phyloP scores from a whole-genome alignment of 1,284 basidiomycete genomes.

The Phellinidium pouzarii region DNA sequence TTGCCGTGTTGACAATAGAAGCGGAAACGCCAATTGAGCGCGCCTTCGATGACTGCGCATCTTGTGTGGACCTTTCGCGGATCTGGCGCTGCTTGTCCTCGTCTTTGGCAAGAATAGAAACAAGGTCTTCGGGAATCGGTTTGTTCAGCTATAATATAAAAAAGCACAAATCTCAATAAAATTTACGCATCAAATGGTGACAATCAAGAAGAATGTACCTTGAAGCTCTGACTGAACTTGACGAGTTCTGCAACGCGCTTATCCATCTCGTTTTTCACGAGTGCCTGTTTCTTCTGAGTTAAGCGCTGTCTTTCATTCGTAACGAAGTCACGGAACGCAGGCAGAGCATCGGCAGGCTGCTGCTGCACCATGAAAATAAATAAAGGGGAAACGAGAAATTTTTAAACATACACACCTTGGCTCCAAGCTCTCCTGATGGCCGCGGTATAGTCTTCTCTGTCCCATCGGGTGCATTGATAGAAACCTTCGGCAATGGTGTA shows the following conservation, averaged over 20 bases:
- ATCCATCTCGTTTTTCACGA: constrained; percentile 91
- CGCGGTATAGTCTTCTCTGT: constrained; percentile 34
- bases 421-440: constrained; percentile 47
- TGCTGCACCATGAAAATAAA: constrained; percentile 23
- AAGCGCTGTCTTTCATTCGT: constrained; percentile 83
- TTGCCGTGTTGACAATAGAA: constrained; percentile 29
- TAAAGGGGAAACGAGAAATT: too few species aligned
- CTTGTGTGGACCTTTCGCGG: constrained; percentile 66
- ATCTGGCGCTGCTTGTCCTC: constrained; percentile 82
- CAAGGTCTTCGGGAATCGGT: constrained; percentile 89
- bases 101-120: constrained; percentile 88
- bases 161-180: not conserved
- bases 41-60: constrained; percentile 57
- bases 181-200: not conserved
- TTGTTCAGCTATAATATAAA: constrained; percentile 60
- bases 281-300: constrained; percentile 84
- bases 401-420: constrained; percentile 33
- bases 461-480: constrained; percentile 67
- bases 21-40: constrained; percentile 53
- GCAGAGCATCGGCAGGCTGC: constrained; percentile 62
- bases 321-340: constrained; percentile 86
- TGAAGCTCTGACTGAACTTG: constrained; percentile 91
- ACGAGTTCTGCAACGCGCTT: constrained; percentile 87
- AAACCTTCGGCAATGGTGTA: constrained; percentile 49
- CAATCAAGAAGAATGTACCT: constrained; percentile 43